Conservation (phyloP, 2,329 filamentous ascomycete species). For the Apiospora marii region DNA sequence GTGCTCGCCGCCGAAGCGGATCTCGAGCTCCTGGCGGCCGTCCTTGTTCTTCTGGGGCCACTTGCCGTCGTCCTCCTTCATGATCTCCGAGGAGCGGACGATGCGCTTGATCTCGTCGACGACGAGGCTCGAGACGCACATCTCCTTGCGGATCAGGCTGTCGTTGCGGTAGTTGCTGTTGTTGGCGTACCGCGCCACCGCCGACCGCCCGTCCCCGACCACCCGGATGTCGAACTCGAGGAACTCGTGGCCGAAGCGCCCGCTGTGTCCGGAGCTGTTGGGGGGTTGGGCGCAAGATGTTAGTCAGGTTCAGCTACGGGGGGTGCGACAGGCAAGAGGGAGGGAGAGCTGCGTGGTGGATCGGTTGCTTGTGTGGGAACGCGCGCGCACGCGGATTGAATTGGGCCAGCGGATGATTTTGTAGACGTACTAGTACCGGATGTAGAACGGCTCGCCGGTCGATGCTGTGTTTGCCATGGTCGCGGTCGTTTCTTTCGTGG, state of each 20-base stretch:
- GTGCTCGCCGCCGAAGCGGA: constrained; percentile 90
- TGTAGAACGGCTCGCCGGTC: constrained; percentile 82
- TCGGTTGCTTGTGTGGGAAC: not conserved
- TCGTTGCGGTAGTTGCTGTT: constrained; percentile 99
- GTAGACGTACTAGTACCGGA: constrained; percentile 89
- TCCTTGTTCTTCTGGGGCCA: constrained; percentile 99
- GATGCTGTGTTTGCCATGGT: constrained; percentile 11
- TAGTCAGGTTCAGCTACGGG: not conserved
- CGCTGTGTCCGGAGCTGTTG: constrained; percentile 86
- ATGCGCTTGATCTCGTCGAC: constrained; percentile 97
- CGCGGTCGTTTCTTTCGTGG: not conserved
- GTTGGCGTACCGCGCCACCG: constrained; percentile 95
- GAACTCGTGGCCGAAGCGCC: constrained; percentile 97
- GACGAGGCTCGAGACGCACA: constrained; percentile 93
- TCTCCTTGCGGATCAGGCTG: constrained; percentile 98
- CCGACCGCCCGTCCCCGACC: constrained; percentile 90
- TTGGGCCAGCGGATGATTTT: not conserved
- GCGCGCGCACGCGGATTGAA: not conserved
- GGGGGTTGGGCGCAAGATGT: not conserved
- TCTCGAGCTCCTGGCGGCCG: constrained; percentile 94
- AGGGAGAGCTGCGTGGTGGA: not conserved
- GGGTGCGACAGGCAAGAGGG: not conserved
- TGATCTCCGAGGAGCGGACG: constrained; percentile 95
- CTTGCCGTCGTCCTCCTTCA: constrained; percentile 98
- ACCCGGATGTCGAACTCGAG: constrained; percentile 97